These are phyloP conservation scores for Rhazya stricta DNA, from an alignment of 257 asterid species.

Conservation along the genomic window DNA sequence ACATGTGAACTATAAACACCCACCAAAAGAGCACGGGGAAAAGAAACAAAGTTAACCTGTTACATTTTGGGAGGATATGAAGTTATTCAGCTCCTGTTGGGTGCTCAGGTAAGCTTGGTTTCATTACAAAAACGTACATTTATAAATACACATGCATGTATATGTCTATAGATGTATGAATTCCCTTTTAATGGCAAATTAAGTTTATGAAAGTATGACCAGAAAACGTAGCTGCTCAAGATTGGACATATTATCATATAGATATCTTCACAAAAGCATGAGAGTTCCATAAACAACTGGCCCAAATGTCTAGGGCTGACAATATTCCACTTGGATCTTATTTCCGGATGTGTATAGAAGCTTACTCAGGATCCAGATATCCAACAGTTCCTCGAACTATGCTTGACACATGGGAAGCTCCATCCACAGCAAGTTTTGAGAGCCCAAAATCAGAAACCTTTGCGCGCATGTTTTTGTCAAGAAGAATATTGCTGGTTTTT, in stretches of 20 bases:
- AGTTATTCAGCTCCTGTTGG: not conserved
- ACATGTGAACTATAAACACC: not conserved
- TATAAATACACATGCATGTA: not conserved
- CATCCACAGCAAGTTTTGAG: constrained; percentile 91
- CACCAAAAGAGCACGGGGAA: not conserved
- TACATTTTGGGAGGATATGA: not conserved
- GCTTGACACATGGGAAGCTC: constrained; percentile 98
- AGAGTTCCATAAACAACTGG: not conserved
- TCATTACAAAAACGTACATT: no score
- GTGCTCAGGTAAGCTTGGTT: not conserved
- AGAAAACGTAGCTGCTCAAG: not conserved
- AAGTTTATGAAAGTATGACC: not conserved
- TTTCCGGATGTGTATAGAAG: constrained; percentile 8
- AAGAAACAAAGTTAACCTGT: not conserved
- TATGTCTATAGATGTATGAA: not conserved
- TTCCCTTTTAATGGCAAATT: not conserved
- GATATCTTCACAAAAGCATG: not conserved
- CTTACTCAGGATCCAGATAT: constrained; percentile 97
- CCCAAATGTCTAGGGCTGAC: not conserved
- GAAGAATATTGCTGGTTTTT: constrained; percentile 94
- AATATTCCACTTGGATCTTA: not conserved
- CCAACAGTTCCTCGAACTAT: constrained; percentile 99
- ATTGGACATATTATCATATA: not conserved
- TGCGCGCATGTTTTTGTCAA: constrained; percentile 86
- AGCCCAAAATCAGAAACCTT: constrained; percentile 99